Percentiles rank a stretch among this genome's conserved stretches.
These are phyloP conservation scores for Alternaria brassicae DNA, from an alignment of 2,329 filamentous ascomycete genomes.

Conservation along the genomic window DNA sequence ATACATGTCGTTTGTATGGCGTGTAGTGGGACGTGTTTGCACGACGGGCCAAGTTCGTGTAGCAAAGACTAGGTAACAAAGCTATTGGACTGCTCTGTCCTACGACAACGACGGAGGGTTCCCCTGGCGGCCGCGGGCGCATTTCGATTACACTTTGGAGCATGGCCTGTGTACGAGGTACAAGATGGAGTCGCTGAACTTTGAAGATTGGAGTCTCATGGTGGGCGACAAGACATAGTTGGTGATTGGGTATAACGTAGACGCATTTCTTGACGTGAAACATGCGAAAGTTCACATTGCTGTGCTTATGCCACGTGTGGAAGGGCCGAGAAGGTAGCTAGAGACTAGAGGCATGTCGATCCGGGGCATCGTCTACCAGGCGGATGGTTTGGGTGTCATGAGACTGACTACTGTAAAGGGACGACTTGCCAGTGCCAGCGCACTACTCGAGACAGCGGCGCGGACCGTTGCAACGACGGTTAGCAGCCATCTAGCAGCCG, in stretches of 20 bases:
- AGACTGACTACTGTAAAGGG: not conserved
- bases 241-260: not conserved
- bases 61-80: conserved; percentile 8
- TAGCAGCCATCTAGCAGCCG: conserved; percentile 13
- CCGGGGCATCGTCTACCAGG: not conserved
- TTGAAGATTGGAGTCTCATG: conserved; percentile 36
- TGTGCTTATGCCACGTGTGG: conserved; percentile 4
- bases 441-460: conserved; percentile 20
- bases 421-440: conserved; percentile 1
- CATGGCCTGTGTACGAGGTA: conserved; percentile 18
- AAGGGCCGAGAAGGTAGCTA: conserved; percentile 7
- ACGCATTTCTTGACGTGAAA: not conserved
- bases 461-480: conserved; percentile 19
- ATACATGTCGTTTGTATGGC: not conserved
- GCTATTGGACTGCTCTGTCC: conserved; percentile 22
- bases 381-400: not conserved
- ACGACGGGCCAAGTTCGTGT: not conserved
- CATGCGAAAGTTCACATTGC: not conserved
- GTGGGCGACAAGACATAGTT: conserved; percentile 23
- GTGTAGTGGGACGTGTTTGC: not conserved
- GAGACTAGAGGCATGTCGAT: not conserved
- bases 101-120: conserved; percentile 41
- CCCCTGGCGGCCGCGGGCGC: conserved; percentile 45
- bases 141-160: conserved; percentile 26
- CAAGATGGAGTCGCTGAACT: conserved; percentile 44